A percentile compares a stretch with the other conserved stretches of the same genome.
These are phyloP conservation scores for Panus rudis DNA, from an alignment of 768 basidiomycete genomes.

Conservation along the genomic window DNA sequence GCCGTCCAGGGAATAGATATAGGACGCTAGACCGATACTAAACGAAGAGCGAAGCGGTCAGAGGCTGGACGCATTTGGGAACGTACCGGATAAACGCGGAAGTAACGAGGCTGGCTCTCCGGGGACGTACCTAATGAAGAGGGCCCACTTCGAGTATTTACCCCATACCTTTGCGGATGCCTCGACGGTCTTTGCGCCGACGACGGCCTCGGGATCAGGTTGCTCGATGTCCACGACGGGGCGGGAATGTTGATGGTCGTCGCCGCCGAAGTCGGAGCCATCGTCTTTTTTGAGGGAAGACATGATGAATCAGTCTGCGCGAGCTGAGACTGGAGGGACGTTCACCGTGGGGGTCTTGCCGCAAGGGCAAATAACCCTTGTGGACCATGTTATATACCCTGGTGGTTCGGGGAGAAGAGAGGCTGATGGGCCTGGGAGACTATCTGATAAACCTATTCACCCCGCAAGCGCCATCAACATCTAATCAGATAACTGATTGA, in stretches of 20 bases:
- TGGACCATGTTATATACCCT: too few relatives aligned
- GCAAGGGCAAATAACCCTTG: slow-evolving; percentile 9
- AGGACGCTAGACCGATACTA: slow-evolving; percentile 55
- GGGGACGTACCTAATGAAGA: slow-evolving; percentile 17
- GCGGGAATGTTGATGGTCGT: slow-evolving; percentile 5
- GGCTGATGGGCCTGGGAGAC: too few relatives aligned
- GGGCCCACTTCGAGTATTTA: slow-evolving; percentile 15
- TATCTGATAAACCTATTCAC: too few relatives aligned
- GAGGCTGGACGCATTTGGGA: background rate
- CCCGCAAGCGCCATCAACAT: too few relatives aligned
- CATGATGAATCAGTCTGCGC: slow-evolving; percentile 1
- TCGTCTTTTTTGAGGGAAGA: slow-evolving; percentile 9
- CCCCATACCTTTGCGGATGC: slow-evolving; percentile 18
- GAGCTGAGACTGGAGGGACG: background rate
- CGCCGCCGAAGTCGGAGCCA: slow-evolving; percentile 6
- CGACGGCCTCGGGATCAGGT: slow-evolving; percentile 16
- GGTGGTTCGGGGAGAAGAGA: too few relatives aligned
- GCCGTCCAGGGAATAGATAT: slow-evolving; percentile 71
- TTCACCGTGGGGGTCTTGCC: slow-evolving; percentile 8
- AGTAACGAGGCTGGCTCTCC: too few relatives aligned
- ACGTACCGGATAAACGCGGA: background rate
- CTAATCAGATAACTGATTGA: too few relatives aligned
- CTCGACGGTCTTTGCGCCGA: slow-evolving; percentile 18
- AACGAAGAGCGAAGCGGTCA: background rate
- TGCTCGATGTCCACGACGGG: slow-evolving; percentile 13